These are phyloP conservation scores for Mycena albidolilacea DNA, from an alignment of 768 basidiomycete genomes.

Conservation along the genomic window DNA sequence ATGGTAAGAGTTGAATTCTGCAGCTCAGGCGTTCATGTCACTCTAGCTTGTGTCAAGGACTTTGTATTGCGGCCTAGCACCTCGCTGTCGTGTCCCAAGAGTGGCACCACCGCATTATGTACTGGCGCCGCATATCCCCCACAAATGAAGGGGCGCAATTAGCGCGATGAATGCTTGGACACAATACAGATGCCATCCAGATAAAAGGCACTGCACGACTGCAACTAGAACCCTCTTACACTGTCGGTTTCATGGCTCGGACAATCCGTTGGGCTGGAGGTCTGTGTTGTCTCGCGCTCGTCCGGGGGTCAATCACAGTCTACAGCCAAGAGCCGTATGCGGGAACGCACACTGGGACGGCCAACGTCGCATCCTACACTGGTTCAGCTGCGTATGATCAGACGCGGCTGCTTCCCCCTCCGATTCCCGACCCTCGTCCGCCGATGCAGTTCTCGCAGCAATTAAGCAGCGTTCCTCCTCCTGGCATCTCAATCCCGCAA, in stretches of 20 bases:
- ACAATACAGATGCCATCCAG: slow-evolving; percentile 11
- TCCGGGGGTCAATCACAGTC: slow-evolving; percentile 30
- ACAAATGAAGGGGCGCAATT: slow-evolving; percentile 32
- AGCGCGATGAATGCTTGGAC: slow-evolving; percentile 18
- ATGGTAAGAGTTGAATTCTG: neutral
- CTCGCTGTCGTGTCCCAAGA: slow-evolving; percentile 6
- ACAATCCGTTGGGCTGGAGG: slow-evolving; percentile 12
- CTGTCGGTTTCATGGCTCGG: slow-evolving; percentile 10
- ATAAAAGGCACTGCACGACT: slow-evolving; percentile 11
- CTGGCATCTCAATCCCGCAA: slow-evolving; percentile 40
- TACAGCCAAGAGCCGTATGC: slow-evolving; percentile 31
- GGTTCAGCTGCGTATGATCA: slow-evolving; percentile 51
- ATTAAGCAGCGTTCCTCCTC: slow-evolving; percentile 21
- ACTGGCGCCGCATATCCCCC: slow-evolving; percentile 20
- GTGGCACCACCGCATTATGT: slow-evolving; percentile 25
- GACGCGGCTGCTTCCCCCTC: slow-evolving; percentile 47
- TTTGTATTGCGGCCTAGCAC: slow-evolving; percentile 1
- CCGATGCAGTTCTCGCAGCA: slow-evolving; percentile 30
- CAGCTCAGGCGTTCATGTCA: neutral
- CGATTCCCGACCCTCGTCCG: slow-evolving; percentile 40
- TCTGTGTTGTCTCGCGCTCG: slow-evolving; percentile 21
- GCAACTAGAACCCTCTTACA: neutral
- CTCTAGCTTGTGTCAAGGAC: neutral
- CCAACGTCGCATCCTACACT: slow-evolving; percentile 44
- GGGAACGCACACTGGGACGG: slow-evolving; percentile 30